These are phyloP conservation scores for Closterium sp. DNA, from an alignment of 139 green algal species.

Conservation along the genomic window DNA sequence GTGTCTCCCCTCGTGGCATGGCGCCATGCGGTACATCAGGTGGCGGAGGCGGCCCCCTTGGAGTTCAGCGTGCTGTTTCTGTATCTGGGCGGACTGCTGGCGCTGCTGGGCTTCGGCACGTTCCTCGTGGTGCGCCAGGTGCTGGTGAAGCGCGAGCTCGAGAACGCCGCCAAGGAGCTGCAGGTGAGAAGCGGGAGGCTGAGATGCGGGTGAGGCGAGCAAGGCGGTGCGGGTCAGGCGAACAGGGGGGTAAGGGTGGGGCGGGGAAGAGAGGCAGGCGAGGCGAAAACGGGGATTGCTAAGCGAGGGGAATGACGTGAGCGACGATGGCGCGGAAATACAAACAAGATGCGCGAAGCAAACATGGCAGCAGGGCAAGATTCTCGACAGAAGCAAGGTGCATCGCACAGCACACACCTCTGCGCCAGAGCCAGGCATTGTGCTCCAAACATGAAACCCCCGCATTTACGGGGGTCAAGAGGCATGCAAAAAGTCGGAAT, in stretches of 20 bases:
- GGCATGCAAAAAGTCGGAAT: no score
- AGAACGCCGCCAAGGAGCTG: slow-evolving; percentile 92
- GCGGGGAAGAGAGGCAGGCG: neutral
- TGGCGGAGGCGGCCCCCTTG: slow-evolving; percentile 10
- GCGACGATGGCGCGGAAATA: neutral
- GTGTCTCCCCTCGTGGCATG: neutral
- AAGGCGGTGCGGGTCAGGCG: neutral
- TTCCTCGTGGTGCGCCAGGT: slow-evolving; percentile 96
- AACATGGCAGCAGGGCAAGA: neutral
- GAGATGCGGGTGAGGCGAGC: neutral
- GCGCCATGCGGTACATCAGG: neutral
- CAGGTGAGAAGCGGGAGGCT: slow-evolving; percentile 47
- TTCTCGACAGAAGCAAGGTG: no score
- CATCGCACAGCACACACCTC: no score
- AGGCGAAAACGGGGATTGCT: neutral
- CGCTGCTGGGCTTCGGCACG: slow-evolving; percentile 78
- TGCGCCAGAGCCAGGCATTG: no score
- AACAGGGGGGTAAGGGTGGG: neutral
- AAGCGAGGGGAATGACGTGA: neutral
- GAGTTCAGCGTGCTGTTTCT: slow-evolving; percentile 73
- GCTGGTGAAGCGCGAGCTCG: slow-evolving; percentile 88
- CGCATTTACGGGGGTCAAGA: neutral
- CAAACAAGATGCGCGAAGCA: neutral
- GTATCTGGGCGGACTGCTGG: slow-evolving; percentile 85
- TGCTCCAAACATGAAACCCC: neutral